phyloP scores from a whole-genome alignment of 1,284 basidiomycete species.

The Mrakiaceae sp. region DNA sequence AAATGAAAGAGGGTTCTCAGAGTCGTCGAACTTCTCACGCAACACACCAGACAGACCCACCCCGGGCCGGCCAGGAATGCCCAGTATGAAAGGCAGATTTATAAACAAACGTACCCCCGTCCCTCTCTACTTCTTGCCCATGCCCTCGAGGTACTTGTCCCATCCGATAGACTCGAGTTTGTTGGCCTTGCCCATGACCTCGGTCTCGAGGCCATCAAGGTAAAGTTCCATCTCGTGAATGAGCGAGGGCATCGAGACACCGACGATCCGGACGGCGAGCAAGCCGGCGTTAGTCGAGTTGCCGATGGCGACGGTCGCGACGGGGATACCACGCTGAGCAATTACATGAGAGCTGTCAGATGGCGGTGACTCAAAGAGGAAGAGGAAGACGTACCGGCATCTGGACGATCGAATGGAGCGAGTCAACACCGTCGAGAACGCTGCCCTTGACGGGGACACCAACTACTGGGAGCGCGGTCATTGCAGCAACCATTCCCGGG shows the following conservation, averaged over 20 bases:
- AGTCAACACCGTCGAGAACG: constrained; percentile 88
- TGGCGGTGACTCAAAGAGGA: background rate
- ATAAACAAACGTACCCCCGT: background rate
- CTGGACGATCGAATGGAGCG: constrained; percentile 92
- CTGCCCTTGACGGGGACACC: constrained; percentile 96
- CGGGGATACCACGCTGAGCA: constrained; percentile 77
- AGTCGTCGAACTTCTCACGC: too few species aligned
- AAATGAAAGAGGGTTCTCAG: too few species aligned
- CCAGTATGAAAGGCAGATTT: too few species aligned
- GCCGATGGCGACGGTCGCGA: constrained; percentile 95
- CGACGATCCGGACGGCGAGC: constrained; percentile 80
- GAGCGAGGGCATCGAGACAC: constrained; percentile 57
- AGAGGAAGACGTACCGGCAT: constrained; percentile 67
- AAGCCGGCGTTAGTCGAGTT: constrained; percentile 90
- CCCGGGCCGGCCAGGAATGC: too few species aligned
- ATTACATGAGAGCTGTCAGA: background rate
- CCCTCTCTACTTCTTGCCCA: constrained; percentile 35
- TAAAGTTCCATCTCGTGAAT: constrained; percentile 63
- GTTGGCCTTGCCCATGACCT: constrained; percentile 75
- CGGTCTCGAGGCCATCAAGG: constrained; percentile 59
- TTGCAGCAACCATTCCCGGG: constrained; percentile 94
- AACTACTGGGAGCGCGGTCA: constrained; percentile 86
- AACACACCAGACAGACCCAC: too few species aligned
- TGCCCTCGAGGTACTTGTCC: constrained; percentile 54
- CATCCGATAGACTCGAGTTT: constrained; percentile 69